Evolutionary conservation across 345 rosid genomes (phyloP).

Genomic region (Geranium rotundifolium): DNA sequence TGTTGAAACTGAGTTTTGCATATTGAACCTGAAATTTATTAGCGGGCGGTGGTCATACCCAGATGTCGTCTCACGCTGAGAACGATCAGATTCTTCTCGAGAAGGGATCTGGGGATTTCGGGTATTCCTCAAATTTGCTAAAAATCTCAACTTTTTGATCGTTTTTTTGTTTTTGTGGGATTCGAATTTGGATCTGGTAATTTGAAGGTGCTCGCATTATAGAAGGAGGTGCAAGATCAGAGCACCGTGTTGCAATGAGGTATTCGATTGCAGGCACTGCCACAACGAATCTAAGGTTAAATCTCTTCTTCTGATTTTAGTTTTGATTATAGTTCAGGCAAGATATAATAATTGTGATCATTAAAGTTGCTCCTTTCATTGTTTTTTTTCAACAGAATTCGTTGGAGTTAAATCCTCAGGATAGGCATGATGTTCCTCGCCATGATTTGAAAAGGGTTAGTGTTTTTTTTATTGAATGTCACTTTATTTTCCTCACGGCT

Average conservation of each 20-base stretch:
- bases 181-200: background rate
- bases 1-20: background rate
- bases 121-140: constrained; percentile 8
- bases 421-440: constrained; percentile 44
- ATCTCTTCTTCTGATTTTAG: constrained; percentile 2
- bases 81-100: constrained; percentile 3
- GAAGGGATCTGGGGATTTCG: constrained; percentile 16
- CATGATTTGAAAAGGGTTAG: constrained; percentile 32
- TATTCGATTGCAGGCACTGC: constrained; percentile 44
- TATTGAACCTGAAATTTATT: background rate
- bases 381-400: constrained; percentile 15
- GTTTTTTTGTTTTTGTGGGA: background rate
- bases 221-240: constrained; percentile 39
- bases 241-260: constrained; percentile 42
- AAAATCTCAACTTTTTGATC: too few relatives aligned
- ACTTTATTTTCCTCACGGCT: background rate
- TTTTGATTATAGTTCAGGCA: background rate
- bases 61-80: background rate
- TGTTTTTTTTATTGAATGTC: background rate
- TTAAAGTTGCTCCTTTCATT: background rate
- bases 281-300: constrained; percentile 34
- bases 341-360: too few relatives aligned
- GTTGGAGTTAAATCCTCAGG: constrained; percentile 22
- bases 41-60: background rate
- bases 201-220: constrained; percentile 35